Conservation (phyloP, 495 filamentous ascomycete species). For the Ascobolus immersus region DNA sequence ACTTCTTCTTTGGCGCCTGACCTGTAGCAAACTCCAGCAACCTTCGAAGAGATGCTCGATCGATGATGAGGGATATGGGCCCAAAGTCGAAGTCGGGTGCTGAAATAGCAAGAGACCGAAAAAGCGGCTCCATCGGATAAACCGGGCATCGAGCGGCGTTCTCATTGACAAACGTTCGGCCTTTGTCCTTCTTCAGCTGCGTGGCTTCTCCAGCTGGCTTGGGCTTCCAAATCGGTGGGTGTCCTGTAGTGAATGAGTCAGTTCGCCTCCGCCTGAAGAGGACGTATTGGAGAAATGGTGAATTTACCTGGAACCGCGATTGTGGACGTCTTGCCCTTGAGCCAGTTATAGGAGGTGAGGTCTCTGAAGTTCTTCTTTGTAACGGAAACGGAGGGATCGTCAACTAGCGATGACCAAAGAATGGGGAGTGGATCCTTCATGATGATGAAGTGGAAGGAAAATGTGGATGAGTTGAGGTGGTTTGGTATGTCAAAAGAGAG, state of each 20-base stretch:
- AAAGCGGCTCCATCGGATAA: constrained; percentile 25
- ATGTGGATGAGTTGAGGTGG: no score
- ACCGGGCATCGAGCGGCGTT: constrained; percentile 23
- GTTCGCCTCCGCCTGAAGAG: no score
- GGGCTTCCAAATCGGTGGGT: no score
- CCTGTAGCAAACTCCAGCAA: constrained; percentile 26
- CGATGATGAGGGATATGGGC: constrained; percentile 23
- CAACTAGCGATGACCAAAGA: no score
- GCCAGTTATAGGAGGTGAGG: background rate
- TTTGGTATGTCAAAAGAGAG: no score
- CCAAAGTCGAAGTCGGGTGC: constrained; percentile 22
- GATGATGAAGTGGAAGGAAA: no score
- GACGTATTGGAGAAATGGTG: no score
- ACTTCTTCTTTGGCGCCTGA: no score
- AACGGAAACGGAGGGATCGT: no score
- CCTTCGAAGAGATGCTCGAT: constrained; percentile 29
- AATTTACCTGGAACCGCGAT: background rate
- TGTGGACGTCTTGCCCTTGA: background rate
- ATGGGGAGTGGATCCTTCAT: no score
- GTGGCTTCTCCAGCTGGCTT: no score
- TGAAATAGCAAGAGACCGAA: constrained; percentile 22
- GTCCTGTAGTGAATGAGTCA: no score
- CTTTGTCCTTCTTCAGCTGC: constrained; percentile 19
- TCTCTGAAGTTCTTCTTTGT: background rate
- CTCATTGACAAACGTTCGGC: constrained; percentile 20